phyloP scores from a whole-genome alignment of 495 filamentous ascomycete genomes.

The Annulohypoxylon nitens region DNA sequence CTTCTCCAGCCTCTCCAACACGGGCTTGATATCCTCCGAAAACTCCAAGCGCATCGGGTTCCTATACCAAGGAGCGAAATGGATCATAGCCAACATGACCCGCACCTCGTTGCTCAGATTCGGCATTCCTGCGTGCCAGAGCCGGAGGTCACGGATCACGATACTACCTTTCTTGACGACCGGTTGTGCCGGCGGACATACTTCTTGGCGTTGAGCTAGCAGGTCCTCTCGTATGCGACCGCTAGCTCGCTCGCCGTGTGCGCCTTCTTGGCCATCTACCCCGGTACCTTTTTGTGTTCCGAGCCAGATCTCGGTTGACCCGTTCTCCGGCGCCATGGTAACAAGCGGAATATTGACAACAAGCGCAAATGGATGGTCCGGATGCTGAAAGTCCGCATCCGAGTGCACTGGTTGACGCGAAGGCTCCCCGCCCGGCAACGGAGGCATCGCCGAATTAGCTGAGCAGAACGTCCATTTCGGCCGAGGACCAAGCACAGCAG shows the following conservation, averaged over 20 bases:
- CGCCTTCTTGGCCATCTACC: conserved; percentile 61
- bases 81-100: conserved; percentile 71
- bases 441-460: conserved; percentile 67
- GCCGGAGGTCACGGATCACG: conserved; percentile 66
- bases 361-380: conserved; percentile 65
- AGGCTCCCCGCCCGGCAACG: conserved; percentile 53
- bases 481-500: conserved; percentile 62
- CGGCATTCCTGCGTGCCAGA: conserved; percentile 74
- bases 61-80: conserved; percentile 63
- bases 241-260: conserved; percentile 63
- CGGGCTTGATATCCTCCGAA: conserved; percentile 56
- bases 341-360: conserved; percentile 69
- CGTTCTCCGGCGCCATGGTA: conserved; percentile 66
- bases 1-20: conserved; percentile 51
- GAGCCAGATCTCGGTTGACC: conserved; percentile 71
- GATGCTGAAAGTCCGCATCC: conserved; percentile 70
- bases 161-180: conserved; percentile 65
- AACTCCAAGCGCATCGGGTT: conserved; percentile 67
- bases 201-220: conserved; percentile 55
- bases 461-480: conserved; percentile 66
- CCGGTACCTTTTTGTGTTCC: conserved; percentile 63
- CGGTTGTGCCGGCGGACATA: conserved; percentile 62
- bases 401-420: conserved; percentile 66
- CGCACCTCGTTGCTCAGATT: conserved; percentile 63
- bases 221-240: conserved; percentile 61